Conservation (phyloP, 495 filamentous ascomycete species). For the Lasiosphaeria hispida region DNA sequence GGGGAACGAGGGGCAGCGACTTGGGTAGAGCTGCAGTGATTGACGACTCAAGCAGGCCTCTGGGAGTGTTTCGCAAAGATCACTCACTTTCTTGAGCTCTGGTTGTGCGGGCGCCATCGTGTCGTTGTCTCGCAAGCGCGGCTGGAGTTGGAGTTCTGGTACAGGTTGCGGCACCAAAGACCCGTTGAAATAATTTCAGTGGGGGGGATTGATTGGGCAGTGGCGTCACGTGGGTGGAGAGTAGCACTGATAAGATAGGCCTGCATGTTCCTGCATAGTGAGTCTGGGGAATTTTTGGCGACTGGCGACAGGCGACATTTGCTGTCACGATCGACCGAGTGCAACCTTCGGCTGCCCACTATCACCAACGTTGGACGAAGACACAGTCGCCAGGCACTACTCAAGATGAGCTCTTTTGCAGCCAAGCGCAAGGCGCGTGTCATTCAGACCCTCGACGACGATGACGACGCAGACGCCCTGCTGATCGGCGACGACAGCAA, state of each 20-base stretch:
- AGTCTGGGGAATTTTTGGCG: conserved; percentile 7
- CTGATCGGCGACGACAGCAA: conserved; percentile 33
- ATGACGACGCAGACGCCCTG: conserved; percentile 38
- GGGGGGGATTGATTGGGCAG: background rate
- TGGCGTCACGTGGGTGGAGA: conserved; percentile 15
- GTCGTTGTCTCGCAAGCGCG: conserved; percentile 17
- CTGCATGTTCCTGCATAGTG: conserved; percentile 24
- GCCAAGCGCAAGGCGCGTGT: conserved; percentile 72
- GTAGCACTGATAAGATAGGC: conserved; percentile 11
- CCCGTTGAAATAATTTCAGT: conserved; percentile 8
- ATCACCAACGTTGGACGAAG: too few species aligned
- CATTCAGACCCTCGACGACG: conserved; percentile 67
- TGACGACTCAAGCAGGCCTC: background rate
- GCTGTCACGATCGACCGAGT: too few species aligned
- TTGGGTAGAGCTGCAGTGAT: background rate
- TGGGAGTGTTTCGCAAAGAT: background rate
- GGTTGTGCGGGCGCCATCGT: conserved; percentile 98
- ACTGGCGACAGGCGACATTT: too few species aligned
- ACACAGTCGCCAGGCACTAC: background rate
- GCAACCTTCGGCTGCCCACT: too few species aligned
- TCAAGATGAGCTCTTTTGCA: conserved; percentile 59
- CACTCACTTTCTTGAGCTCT: conserved; percentile 89
- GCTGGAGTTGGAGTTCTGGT: conserved; percentile 7
- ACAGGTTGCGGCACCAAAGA: background rate
- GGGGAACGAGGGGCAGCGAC: background rate